Evolutionary conservation across 257 asterid genomes (phyloP), one percentile per base, ranked within the genome.

Genomic region (Nicotiana paniculata): DNA sequence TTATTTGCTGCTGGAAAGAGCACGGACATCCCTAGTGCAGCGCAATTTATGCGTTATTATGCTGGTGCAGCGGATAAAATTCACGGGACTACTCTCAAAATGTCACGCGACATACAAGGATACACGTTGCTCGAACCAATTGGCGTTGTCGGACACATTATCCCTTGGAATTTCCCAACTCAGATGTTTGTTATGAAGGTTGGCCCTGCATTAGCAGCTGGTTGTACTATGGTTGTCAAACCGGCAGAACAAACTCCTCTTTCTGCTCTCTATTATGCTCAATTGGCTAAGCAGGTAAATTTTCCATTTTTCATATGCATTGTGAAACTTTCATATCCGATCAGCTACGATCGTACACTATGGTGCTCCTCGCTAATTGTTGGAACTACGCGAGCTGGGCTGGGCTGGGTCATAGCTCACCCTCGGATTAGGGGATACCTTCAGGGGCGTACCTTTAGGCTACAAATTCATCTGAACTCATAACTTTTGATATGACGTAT

Each of bases 21-120:
- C 57, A 9, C 67, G 18, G 90, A 88, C 11, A 79, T 88, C 37
- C 90, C 90, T 7, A 64, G 35, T 6, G 82, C 84, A 76, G 77
- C 83, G 0, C 79, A 68, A 7, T n/a, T 15, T 15, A 3, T 85
- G 79, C 89, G 90, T 6, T 88, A 88, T 62, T 88, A 88, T 46
- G 90, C 89, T 1, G 90, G 90, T 78, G 89, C 89, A 17, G 90
- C 90, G 0, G 90, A 88, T 81, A 88, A 88, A 82, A 88, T 88
- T 30, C 90, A 88, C 16, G 90, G 89, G 37, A 81, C 85, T 57
- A 88, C 90, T 9, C 83, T 88, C 6, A 85, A 85, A 37, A 85
- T 84, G 89, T 84, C 87, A 1, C 81, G 83, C 32, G 85, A 75
- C 24, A 30, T 88, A 16, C 90, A 88, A 76, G 90, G 79, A 0